Conservation (phyloP, 2,329 filamentous ascomycete species). For the Xylariaceae sp. region DNA sequence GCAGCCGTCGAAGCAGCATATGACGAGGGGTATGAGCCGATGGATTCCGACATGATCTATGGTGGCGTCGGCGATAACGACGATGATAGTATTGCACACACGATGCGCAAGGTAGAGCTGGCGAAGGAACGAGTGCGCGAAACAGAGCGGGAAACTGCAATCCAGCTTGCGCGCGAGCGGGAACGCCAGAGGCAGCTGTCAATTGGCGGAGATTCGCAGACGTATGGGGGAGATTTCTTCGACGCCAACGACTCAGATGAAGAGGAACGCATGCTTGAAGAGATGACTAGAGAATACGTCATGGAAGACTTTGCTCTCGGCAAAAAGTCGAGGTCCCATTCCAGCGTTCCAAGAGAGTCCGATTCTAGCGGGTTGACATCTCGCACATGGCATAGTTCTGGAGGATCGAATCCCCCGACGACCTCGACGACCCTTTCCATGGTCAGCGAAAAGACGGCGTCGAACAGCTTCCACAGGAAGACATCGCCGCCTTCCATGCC, state of each 20-base stretch:
- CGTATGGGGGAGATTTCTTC: slow-evolving; percentile 54
- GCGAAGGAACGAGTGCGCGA: slow-evolving; percentile 73
- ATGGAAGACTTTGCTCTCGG: slow-evolving; percentile 81
- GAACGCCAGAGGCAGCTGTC: slow-evolving; percentile 48
- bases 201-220: slow-evolving; percentile 41
- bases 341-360: slow-evolving; percentile 69
- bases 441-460: slow-evolving; percentile 58
- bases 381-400: slow-evolving; percentile 76
- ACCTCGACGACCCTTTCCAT: slow-evolving; percentile 66
- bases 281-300: slow-evolving; percentile 79
- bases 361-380: slow-evolving; percentile 77
- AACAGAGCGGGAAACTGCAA: slow-evolving; percentile 65
- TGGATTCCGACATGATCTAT: slow-evolving; percentile 43
- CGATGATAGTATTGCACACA: slow-evolving; percentile 49
- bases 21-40: slow-evolving; percentile 82
- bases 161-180: slow-evolving; percentile 56
- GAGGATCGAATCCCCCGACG: slow-evolving; percentile 67
- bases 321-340: slow-evolving; percentile 54
- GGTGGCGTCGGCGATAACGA: slow-evolving; percentile 35
- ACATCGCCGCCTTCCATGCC: slow-evolving; percentile 36
- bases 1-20: slow-evolving; percentile 96
- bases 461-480: slow-evolving; percentile 19
- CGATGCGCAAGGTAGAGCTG: slow-evolving; percentile 64
- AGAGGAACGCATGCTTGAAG: slow-evolving; percentile 76
- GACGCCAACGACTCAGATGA: slow-evolving; percentile 63